Evolutionary conservation across 352 stramenopile species (phyloP), one percentile per base, ranked within the genome.

Genomic region (Globisporangium canariense): DNA sequence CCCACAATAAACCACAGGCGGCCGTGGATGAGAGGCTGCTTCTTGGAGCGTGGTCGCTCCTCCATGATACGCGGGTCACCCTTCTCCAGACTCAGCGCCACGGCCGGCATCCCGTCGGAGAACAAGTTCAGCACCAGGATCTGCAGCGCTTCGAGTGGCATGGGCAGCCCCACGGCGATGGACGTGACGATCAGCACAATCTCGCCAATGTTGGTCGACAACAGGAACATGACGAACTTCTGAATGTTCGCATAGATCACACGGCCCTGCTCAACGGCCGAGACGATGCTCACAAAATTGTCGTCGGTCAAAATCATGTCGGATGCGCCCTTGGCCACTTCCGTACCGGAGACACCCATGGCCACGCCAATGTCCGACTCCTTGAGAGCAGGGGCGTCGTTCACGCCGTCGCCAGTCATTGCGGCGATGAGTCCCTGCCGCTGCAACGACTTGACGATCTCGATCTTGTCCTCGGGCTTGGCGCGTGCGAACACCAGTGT

Each of bases 91-190:
- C 83, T 92, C 34, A 92, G 47, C 14, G 83, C 78, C 0, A 89
- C 81, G 1, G 82, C 85, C 34, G 85, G 85, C 80, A 91, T 91
- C 9, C 85, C 85, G 40, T 99, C 97, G 69, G 98, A 99, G 67
- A 99, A 98, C n/a, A 99, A 75, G 70, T 99, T 99, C n/a, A 99
- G 84, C 75, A 98, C 98, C 28, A 99, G 73, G 76, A 99, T 98
- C 82, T 99, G 97, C 18, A 99, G 88, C 28, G 97, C 91, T 65
- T 97, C 98, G 10, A 99, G 68, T 11, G 96, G 96, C 47, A 90
- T 70, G 14, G 83, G 83, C 30, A 89, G 74, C 0, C 80, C 85
- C 30, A 75, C 73, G 36, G 83, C 79, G 22, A 91, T 82, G 0
- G 75, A 82, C 38, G 78, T 56, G 32, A 91, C 89, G 57, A 94